Conservation (phyloP, 2,329 filamentous ascomycete species). For the Claviceps quebecensis region DNA sequence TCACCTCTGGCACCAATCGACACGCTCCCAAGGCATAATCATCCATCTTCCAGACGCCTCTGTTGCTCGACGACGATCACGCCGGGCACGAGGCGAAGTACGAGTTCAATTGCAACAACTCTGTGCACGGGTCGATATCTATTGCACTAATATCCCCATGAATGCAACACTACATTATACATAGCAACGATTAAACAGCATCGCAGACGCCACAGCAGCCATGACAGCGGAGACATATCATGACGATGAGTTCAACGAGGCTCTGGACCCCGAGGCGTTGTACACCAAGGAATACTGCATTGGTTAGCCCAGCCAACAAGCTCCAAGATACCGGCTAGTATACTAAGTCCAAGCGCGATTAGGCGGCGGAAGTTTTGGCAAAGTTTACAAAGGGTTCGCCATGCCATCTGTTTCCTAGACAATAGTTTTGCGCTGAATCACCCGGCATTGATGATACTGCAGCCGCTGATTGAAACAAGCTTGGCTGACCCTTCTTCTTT, state of each 20-base stretch:
- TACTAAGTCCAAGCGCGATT: slow-evolving; percentile 13
- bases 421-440: not conserved
- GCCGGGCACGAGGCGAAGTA: not conserved
- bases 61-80: not conserved
- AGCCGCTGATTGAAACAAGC: not conserved
- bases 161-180: not conserved
- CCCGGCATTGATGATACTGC: not conserved
- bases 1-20: not conserved
- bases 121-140: not conserved
- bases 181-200: not conserved
- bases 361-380: slow-evolving; percentile 96
- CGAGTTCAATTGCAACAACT: not conserved
- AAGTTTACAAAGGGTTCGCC: slow-evolving; percentile 86
- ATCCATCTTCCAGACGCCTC: not conserved
- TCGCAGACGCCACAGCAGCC: not conserved
- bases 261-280: slow-evolving; percentile 68
- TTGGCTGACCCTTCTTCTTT: not conserved
- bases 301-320: slow-evolving; percentile 34
- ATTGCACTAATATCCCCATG: not conserved
- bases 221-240: slow-evolving; percentile 37
- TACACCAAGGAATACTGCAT: slow-evolving; percentile 92
- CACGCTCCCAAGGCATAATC: not conserved
- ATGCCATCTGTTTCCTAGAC: not conserved
- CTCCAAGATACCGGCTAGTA: slow-evolving; percentile 4
- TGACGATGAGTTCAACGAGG: slow-evolving; percentile 34